Percentiles rank a stretch among this genome's conserved stretches.
phyloP scores from a whole-genome alignment of 192 early-diverging fungal genomes.

The Diversispora epigaea region DNA sequence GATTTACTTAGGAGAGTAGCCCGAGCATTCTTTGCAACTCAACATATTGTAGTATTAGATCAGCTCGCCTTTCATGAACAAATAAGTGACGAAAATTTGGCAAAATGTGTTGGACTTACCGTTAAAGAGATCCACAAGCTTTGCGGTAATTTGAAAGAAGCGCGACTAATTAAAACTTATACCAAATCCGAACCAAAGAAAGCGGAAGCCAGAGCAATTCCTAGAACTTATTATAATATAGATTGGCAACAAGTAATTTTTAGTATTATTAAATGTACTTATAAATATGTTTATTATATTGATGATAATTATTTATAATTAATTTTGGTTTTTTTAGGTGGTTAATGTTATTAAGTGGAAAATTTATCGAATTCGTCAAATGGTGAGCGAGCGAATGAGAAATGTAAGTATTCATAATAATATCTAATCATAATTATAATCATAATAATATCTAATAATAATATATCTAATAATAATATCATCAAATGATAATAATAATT shows the following conservation, averaged over 20 bases:
- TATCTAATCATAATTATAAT: background rate
- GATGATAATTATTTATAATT: background rate
- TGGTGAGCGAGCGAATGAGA: constrained; percentile 56
- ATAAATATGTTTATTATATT: no score
- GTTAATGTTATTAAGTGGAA: constrained; percentile 91
- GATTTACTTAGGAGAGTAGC: constrained; percentile 69
- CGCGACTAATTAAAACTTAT: constrained; percentile 72
- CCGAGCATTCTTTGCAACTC: constrained; percentile 82
- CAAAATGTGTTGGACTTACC: constrained; percentile 61
- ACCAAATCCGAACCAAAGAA: constrained; percentile 56
- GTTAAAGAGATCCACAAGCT: constrained; percentile 72
- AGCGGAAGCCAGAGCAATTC: constrained; percentile 54
- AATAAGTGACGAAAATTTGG: constrained; percentile 78
- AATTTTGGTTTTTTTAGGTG: constrained; percentile 50
- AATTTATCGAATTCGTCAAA: constrained; percentile 78
- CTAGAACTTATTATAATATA: constrained; percentile 79
- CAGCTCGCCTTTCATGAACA: constrained; percentile 67
- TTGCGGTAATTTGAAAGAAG: constrained; percentile 75
- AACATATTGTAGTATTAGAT: constrained; percentile 80
- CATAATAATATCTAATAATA: background rate
- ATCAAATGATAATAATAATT: background rate
- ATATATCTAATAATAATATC: background rate
- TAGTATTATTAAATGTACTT: background rate
- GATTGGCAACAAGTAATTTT: constrained; percentile 75
- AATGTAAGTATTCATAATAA: constrained; percentile 39